A percentile compares a stretch with the other conserved stretches of the same genome.
Conservation (phyloP, 495 filamentous ascomycete species). For the Haplographium delicatum region DNA sequence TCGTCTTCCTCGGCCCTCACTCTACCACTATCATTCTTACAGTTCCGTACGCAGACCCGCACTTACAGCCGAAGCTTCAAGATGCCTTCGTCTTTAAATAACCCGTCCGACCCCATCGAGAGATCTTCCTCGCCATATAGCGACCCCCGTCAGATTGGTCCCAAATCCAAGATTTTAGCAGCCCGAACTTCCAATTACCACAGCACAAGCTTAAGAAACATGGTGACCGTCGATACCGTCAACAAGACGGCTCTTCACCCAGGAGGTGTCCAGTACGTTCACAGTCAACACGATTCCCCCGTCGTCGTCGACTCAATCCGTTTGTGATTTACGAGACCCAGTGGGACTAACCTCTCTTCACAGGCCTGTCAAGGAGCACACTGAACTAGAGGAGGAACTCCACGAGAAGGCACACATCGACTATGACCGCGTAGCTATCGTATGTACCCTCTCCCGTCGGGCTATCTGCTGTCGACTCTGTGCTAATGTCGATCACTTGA, state of each 20-base stretch:
- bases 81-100: slow-evolving; percentile 20
- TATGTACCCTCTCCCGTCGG: slow-evolving; percentile 45
- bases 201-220: slow-evolving; percentile 47
- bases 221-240: slow-evolving; percentile 69
- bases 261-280: slow-evolving; percentile 80
- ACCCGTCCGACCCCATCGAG: slow-evolving; percentile 17
- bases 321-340: slow-evolving; percentile 14
- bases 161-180: slow-evolving; percentile 22
- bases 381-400: slow-evolving; percentile 93
- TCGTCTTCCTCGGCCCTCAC: not conserved
- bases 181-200: slow-evolving; percentile 49
- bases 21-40: not conserved
- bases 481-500: not conserved
- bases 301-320: slow-evolving; percentile 13
- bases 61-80: slow-evolving; percentile 1
- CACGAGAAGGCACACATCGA: slow-evolving; percentile 99
- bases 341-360: slow-evolving; percentile 10
- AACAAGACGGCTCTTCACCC: slow-evolving; percentile 69
- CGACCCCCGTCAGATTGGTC: slow-evolving; percentile 19
- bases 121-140: slow-evolving; percentile 23
- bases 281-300: slow-evolving; percentile 6
- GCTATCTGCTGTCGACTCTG: slow-evolving; percentile 34
- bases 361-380: slow-evolving; percentile 82
- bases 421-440: slow-evolving; percentile 97
- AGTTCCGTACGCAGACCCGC: not conserved